Percentiles rank a stretch among this genome's conserved stretches.
phyloP scores from a whole-genome alignment of 805 yeast genomes.

The Lipomyces chichibuensis region DNA sequence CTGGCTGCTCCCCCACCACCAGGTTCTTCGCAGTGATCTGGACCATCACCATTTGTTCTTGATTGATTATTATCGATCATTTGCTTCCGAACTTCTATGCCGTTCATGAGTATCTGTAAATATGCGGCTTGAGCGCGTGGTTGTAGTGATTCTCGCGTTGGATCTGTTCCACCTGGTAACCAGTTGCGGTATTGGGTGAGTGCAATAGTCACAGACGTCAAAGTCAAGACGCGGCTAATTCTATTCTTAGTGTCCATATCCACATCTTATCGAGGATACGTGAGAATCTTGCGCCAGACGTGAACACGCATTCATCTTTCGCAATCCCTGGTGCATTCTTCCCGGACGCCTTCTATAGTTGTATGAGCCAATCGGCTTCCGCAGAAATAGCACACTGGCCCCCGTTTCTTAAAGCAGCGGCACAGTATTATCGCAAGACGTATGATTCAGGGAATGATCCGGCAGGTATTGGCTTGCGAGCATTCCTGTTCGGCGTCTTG shows the following conservation, averaged over 20 bases:
- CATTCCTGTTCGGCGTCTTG: constrained; percentile 61
- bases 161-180: background rate
- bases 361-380: constrained; percentile 54
- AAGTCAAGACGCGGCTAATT: background rate
- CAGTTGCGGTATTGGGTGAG: constrained; percentile 1
- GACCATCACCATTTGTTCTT: background rate
- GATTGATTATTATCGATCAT: background rate
- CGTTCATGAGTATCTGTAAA: background rate
- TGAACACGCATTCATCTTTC: constrained; percentile 42
- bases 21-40: background rate
- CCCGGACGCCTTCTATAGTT: constrained; percentile 70
- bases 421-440: constrained; percentile 49
- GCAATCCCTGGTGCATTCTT: constrained; percentile 64
- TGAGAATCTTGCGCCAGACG: constrained; percentile 44
- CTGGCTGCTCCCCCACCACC: no score
- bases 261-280: constrained; percentile 45
- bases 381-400: constrained; percentile 77
- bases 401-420: constrained; percentile 56
- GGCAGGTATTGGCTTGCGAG: constrained; percentile 48
- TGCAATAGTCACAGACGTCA: background rate
- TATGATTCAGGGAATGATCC: constrained; percentile 37
- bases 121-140: background rate
- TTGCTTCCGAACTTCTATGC: background rate
- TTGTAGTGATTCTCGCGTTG: background rate
- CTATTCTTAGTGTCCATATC: constrained; percentile 43